Evolutionary conservation across 2,329 filamentous ascomycete species (phyloP).

Genomic region (Penicillium sp.): DNA sequence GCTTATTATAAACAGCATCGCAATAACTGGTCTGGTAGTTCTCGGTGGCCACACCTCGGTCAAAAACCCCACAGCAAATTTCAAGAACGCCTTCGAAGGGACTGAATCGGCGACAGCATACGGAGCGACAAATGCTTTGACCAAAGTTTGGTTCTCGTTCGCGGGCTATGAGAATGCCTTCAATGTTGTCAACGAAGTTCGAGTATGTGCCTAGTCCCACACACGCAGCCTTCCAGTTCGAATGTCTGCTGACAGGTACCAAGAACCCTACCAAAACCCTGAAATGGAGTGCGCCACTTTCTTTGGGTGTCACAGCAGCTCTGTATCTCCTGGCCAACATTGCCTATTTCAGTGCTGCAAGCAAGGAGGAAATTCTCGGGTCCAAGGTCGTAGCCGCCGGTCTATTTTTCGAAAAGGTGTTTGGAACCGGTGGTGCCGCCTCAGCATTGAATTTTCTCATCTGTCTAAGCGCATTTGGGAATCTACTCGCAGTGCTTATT

Average conservation of each 20-base stretch:
- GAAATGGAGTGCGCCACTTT: slow-evolving; percentile 49
- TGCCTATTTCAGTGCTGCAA: slow-evolving; percentile 58
- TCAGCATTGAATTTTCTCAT: slow-evolving; percentile 57
- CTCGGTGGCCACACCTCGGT: slow-evolving; percentile 55
- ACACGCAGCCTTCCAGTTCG: too few species aligned
- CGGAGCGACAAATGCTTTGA: slow-evolving; percentile 54
- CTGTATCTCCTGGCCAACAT: slow-evolving; percentile 60
- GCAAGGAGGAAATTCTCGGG: slow-evolving; percentile 52
- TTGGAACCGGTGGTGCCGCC: slow-evolving; percentile 49
- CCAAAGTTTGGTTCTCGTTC: slow-evolving; percentile 59
- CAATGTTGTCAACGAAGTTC: slow-evolving; percentile 60
- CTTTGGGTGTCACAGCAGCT: slow-evolving; percentile 51
- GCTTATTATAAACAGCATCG: slow-evolving; percentile 38
- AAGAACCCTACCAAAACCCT: slow-evolving; percentile 58
- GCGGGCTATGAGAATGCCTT: slow-evolving; percentile 58
- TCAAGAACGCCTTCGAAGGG: slow-evolving; percentile 53
- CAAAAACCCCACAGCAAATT: slow-evolving; percentile 52
- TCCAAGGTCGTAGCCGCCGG: slow-evolving; percentile 55
- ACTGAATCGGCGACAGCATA: slow-evolving; percentile 44
- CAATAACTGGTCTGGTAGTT: slow-evolving; percentile 59
- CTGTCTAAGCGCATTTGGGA: slow-evolving; percentile 56
- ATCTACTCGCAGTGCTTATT: slow-evolving; percentile 55
- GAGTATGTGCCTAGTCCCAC: slow-evolving; percentile 28
- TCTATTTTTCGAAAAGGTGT: slow-evolving; percentile 58
- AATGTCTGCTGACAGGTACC: not conserved